phyloP scores from a whole-genome alignment of 805 yeast species.

The Saccharomycopsis malanga region DNA sequence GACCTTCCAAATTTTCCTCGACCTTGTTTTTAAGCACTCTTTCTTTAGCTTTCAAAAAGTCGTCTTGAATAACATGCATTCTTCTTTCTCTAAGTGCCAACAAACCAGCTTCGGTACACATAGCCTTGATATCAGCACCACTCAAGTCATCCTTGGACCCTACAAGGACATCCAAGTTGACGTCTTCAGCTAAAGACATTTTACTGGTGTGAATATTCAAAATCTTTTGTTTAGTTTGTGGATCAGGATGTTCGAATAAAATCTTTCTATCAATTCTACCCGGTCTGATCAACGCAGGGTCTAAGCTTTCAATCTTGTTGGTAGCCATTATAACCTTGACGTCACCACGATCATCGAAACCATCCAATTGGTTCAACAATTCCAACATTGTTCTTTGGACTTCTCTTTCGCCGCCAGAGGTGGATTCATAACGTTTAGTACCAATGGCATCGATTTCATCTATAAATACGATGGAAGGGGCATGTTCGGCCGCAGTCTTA shows the following conservation, averaged over 20 bases:
- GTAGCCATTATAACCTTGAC: constrained; percentile 98
- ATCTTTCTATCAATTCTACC: constrained; percentile 97
- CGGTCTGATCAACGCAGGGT: constrained; percentile 92
- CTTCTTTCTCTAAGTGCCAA: constrained; percentile 92
- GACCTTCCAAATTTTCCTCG: constrained; percentile 59
- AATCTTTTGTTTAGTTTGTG: constrained; percentile 88
- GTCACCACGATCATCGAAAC: constrained; percentile 89
- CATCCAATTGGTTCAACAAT: constrained; percentile 88
- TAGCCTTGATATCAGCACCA: constrained; percentile 97
- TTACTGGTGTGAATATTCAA: constrained; percentile 90
- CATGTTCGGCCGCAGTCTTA: constrained; percentile 94
- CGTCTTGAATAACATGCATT: constrained; percentile 96
- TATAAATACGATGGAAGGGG: constrained; percentile 96
- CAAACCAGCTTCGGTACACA: constrained; percentile 97
- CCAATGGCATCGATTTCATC: constrained; percentile 99
- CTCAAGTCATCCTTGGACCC: constrained; percentile 96
- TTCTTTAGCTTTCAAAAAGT: constrained; percentile 72
- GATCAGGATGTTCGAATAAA: constrained; percentile 94
- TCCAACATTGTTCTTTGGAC: constrained; percentile 98
- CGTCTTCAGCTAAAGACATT: constrained; percentile 93
- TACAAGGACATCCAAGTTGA: constrained; percentile 83
- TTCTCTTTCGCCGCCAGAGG: constrained; percentile 87
- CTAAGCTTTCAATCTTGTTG: constrained; percentile 85
- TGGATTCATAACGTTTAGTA: constrained; percentile 88
- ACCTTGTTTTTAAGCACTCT: constrained; percentile 58